These are phyloP conservation scores for Groenewaldozyma salmanticensis DNA, from an alignment of 805 yeast genomes.

Conservation along the genomic window DNA sequence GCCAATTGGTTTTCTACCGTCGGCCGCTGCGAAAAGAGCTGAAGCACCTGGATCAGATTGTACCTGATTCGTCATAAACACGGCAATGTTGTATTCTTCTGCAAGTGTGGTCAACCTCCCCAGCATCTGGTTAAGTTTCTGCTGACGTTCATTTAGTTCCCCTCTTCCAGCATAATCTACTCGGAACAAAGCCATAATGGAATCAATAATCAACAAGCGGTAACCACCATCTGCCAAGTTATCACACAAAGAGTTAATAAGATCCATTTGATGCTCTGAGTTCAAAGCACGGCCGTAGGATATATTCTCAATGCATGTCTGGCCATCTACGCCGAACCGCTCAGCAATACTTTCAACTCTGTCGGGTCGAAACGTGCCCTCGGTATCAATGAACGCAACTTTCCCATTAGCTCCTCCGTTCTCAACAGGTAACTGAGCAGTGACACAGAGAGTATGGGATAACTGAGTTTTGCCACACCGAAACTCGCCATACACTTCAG, in stretches of 20 bases:
- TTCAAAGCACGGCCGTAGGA: slow-evolving; percentile 57
- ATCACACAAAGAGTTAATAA: slow-evolving; percentile 55
- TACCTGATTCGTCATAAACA: slow-evolving; percentile 73
- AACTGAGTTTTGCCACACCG: slow-evolving; percentile 76
- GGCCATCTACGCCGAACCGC: slow-evolving; percentile 59
- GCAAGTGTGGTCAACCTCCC: slow-evolving; percentile 43
- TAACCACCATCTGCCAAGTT: slow-evolving; percentile 55
- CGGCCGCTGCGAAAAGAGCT: slow-evolving; percentile 68
- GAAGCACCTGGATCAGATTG: slow-evolving; percentile 82
- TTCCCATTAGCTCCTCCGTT: slow-evolving; percentile 48
- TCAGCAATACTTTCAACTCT: slow-evolving; percentile 57
- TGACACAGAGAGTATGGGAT: slow-evolving; percentile 58
- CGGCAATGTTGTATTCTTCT: slow-evolving; percentile 38
- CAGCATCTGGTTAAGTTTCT: slow-evolving; percentile 28
- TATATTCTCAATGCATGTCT: slow-evolving; percentile 46
- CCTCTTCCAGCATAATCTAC: slow-evolving; percentile 76
- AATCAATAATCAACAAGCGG: slow-evolving; percentile 42
- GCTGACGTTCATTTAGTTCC: slow-evolving; percentile 66
- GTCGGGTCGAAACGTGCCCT: slow-evolving; percentile 62
- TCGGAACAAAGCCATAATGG: slow-evolving; percentile 48
- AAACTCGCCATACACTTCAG: slow-evolving; percentile 77
- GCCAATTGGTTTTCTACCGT: slow-evolving; percentile 77
- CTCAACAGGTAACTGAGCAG: slow-evolving; percentile 41
- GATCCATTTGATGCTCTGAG: slow-evolving; percentile 61
- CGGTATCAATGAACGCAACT: slow-evolving; percentile 62